These are phyloP conservation scores for Populus deltoides DNA, from an alignment of 345 rosid genomes.

Conservation along the genomic window DNA sequence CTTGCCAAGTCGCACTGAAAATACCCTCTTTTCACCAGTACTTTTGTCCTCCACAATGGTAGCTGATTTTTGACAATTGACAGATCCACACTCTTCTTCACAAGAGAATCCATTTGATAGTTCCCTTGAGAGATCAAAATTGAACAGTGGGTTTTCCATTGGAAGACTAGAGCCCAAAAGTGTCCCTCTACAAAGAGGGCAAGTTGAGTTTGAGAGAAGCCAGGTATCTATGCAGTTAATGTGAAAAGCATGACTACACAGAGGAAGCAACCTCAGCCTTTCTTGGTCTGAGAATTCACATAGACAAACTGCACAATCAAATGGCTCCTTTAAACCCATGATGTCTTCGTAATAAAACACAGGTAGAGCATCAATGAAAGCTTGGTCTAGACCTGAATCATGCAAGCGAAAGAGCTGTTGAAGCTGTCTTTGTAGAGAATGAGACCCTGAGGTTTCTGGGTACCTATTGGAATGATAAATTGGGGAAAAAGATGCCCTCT, in stretches of 20 bases:
- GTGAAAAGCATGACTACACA: slow-evolving; percentile 74
- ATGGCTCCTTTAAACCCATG: slow-evolving; percentile 61
- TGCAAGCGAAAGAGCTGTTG: slow-evolving; percentile 67
- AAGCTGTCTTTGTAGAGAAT: slow-evolving; percentile 57
- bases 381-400: slow-evolving; percentile 72
- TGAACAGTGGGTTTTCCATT: slow-evolving; percentile 24
- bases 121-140: slow-evolving; percentile 26
- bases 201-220: slow-evolving; percentile 80
- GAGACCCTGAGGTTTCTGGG: slow-evolving; percentile 43
- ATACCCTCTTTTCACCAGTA: slow-evolving; percentile 31
- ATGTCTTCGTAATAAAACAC: slow-evolving; percentile 59
- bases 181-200: slow-evolving; percentile 67
- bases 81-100: slow-evolving; percentile 28
- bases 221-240: slow-evolving; percentile 65
- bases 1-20: slow-evolving; percentile 65
- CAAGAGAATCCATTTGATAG: slow-evolving; percentile 15
- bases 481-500: slow-evolving; percentile 41
- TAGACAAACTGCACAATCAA: slow-evolving; percentile 77
- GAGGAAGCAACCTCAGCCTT: slow-evolving; percentile 63
- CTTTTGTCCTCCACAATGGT: slow-evolving; percentile 19
- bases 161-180: slow-evolving; percentile 31
- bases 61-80: slow-evolving; percentile 19
- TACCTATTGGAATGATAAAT: slow-evolving; percentile 41
- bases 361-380: slow-evolving; percentile 63
- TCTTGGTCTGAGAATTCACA: slow-evolving; percentile 54